A percentile compares a stretch with the other conserved stretches of the same genome.
phyloP scores from a whole-genome alignment of 139 green algal genomes.

The Picocystis salinarum region DNA sequence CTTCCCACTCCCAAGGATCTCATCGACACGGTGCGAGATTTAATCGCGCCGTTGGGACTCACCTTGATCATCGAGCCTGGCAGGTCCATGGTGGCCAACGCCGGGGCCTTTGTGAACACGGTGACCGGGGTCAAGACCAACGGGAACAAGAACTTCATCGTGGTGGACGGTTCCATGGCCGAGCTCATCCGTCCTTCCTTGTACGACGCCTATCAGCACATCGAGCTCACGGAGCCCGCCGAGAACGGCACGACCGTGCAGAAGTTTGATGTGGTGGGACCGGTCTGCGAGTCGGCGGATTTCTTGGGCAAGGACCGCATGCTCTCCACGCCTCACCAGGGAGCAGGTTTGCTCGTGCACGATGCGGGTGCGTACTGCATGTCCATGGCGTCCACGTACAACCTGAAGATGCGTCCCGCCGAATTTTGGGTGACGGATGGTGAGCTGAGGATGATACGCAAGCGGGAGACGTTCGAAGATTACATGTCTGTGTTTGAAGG shows the following conservation, averaged over 20 bases:
- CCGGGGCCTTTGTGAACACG: conserved; percentile 60
- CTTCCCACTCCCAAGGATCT: conserved; percentile 79
- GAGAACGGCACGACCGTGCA: conserved; percentile 10
- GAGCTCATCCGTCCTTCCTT: conserved; percentile 82
- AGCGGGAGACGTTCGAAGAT: conserved; percentile 66
- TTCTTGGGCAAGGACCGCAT: conserved; percentile 81
- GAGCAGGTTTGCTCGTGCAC: conserved; percentile 71
- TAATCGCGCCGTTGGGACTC: conserved; percentile 42
- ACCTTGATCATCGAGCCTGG: conserved; percentile 90
- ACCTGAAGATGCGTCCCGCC: conserved; percentile 81
- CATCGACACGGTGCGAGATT: conserved; percentile 56
- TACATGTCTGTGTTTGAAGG: conserved; percentile 63
- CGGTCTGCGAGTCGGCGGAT: conserved; percentile 90
- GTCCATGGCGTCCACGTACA: conserved; percentile 94
- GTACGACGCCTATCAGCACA: conserved; percentile 81
- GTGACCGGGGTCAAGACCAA: conserved; percentile 86
- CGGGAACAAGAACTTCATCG: conserved; percentile 91
- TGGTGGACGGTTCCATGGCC: conserved; percentile 89
- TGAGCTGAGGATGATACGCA: conserved; percentile 56
- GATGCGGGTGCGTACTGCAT: conserved; percentile 94
- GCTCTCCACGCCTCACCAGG: conserved; percentile 41
- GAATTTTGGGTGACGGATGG: conserved; percentile 74
- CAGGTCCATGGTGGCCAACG: conserved; percentile 74
- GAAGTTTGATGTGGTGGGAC: conserved; percentile 79
- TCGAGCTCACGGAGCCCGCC: conserved; percentile 69